Evolutionary conservation across 768 basidiomycete genomes (phyloP).

Genomic region (Chiua virens): DNA sequence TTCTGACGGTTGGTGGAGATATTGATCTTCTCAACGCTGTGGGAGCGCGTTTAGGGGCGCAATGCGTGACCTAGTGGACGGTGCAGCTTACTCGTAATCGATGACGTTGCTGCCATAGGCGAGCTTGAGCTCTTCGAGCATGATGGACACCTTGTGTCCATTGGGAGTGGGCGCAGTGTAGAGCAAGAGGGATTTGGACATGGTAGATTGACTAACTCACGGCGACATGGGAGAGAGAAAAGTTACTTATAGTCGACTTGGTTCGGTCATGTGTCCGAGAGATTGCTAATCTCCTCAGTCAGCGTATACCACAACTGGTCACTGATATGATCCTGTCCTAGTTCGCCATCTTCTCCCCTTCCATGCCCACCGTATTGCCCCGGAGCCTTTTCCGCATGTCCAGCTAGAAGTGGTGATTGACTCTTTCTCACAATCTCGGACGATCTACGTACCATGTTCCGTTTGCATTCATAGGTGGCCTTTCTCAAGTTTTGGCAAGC

Average conservation of each 20-base stretch:
- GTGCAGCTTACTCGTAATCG: constrained; percentile 48
- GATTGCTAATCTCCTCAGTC: constrained; percentile 23
- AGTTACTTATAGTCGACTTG: constrained; percentile 11
- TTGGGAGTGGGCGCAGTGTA: constrained; percentile 58
- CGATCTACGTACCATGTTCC: constrained; percentile 67
- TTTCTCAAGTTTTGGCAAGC: constrained; percentile 76
- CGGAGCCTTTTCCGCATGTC: constrained; percentile 85
- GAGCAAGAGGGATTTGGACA: constrained; percentile 30
- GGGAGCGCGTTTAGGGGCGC: not conserved
- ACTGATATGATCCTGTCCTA: not conserved
- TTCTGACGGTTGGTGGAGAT: constrained; percentile 74
- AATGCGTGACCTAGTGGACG: not conserved
- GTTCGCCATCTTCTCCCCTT: constrained; percentile 21
- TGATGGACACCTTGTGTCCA: constrained; percentile 47
- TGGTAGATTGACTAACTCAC: constrained; percentile 1
- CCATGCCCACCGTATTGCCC: constrained; percentile 64
- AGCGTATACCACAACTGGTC: not conserved
- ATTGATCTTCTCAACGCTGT: constrained; percentile 52
- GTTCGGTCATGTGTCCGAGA: constrained; percentile 11
- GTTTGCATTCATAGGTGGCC: constrained; percentile 88
- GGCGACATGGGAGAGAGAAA: not conserved
- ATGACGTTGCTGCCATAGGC: constrained; percentile 41
- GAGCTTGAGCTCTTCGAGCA: constrained; percentile 64
- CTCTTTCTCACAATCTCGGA: not conserved
- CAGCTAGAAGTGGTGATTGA: constrained; percentile 42